Conservation (phyloP, 768 basidiomycete genomes). For the Tylopilus plumbeoviolaceoides region DNA sequence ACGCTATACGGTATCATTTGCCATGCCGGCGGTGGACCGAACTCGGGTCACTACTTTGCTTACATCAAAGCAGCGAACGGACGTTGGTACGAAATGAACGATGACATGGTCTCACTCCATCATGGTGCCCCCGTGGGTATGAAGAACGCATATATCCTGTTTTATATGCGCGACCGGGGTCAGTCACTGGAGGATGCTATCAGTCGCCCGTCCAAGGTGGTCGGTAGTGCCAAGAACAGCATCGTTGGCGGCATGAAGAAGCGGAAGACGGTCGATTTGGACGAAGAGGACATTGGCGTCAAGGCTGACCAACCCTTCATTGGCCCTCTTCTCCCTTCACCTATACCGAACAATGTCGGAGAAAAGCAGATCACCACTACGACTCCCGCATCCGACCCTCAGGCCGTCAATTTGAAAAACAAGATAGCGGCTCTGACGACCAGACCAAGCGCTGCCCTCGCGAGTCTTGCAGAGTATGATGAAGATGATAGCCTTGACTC, state of each 20-base stretch:
- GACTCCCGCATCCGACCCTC: conserved; percentile 39
- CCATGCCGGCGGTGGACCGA: conserved; percentile 89
- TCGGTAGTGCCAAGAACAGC: conserved; percentile 28
- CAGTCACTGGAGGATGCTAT: conserved; percentile 67
- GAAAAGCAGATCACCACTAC: conserved; percentile 16
- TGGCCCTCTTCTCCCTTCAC: conserved; percentile 61
- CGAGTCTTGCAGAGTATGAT: conserved; percentile 38
- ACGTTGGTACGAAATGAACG: conserved; percentile 92
- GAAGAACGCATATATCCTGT: conserved; percentile 89
- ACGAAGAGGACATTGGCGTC: conserved; percentile 46
- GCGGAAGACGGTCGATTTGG: conserved; percentile 42
- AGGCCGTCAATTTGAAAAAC: conserved; percentile 47
- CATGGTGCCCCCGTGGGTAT: conserved; percentile 48
- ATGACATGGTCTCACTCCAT: conserved; percentile 60
- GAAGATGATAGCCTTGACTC: conserved; percentile 38
- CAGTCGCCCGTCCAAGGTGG: conserved; percentile 18
- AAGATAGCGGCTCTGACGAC: conserved; percentile 44
- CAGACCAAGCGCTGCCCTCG: conserved; percentile 32
- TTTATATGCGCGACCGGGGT: conserved; percentile 83
- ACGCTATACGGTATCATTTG: conserved; percentile 88
- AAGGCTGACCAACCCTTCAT: conserved; percentile 53
- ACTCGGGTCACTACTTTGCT: conserved; percentile 94
- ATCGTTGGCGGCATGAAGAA: conserved; percentile 49
- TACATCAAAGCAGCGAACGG: conserved; percentile 68
- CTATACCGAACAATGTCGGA: conserved; percentile 20